Evolutionary conservation across 345 rosid genomes (phyloP), one percentile per base, ranked within the genome.

Genomic region (Ceriops tagal): DNA sequence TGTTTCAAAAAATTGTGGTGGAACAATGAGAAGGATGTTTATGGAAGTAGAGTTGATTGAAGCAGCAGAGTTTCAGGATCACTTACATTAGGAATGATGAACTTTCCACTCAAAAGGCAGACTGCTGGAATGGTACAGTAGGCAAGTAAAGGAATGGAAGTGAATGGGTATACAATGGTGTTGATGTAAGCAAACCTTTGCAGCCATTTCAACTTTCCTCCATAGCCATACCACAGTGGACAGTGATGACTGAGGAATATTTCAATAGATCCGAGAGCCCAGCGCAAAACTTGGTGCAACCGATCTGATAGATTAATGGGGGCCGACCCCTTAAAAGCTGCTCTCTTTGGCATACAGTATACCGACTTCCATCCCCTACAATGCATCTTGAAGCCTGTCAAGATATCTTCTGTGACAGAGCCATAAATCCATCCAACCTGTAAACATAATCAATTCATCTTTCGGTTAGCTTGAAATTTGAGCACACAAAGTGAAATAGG

Each of bases 341-440:
- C 83, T 75, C 86, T 81, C 67, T 84, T 83, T 27, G 97, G 98
- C 82, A 83, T 78, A 69, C 97, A 93, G 52, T 93, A 93, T 8
- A 93, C 85, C 0, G 97, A 93, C 56, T 82, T 93, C 97, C 98
- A 93, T 35, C 98, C 98, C 84, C 97, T 84, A 69, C 98, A 93
- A 67, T 93, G 98, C 97, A 93, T 93, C 77, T 86, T 91, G 75
- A 93, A 91, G 26, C 98, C 97, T 8, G 96, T 89, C 53, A 93
- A 73, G 57, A 93, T 93, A 68, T 93, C 97, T 73, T 93, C 98
- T 28, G 98, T 92, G 1, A 92, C 82, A 5, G 98, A 92, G 53
- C 98, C 98, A 27, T 93, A 93, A 31, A 93, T 93, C 98, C 98
- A 93, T 68, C 98, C 98, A 32, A 93, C 88, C 98, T 92, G 86